phyloP scores from a whole-genome alignment of 2,329 filamentous ascomycete species.

The Clarireedia paspali region DNA sequence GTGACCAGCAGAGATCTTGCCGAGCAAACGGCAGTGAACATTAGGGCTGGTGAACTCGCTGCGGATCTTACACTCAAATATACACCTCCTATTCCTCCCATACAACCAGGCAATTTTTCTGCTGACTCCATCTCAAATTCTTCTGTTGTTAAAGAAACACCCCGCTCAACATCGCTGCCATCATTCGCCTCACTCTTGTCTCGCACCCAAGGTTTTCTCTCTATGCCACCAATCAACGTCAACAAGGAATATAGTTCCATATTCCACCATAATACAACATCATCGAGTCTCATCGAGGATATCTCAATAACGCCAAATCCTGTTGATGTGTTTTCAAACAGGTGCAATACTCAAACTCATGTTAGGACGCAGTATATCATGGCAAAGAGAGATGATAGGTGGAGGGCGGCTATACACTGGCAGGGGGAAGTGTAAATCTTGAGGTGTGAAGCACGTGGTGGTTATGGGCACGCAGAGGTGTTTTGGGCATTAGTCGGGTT shows the following conservation, averaged over 20 bases:
- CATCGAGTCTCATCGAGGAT: constrained; percentile 14
- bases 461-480: no score
- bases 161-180: not conserved
- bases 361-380: constrained; percentile 12
- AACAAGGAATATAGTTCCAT: no score
- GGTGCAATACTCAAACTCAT: not conserved
- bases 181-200: not conserved
- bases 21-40: no score
- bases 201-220: not conserved
- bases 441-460: not conserved
- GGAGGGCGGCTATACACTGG: constrained; percentile 3
- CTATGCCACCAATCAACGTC: no score
- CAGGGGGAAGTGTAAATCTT: not conserved
- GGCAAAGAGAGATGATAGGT: not conserved
- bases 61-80: no score
- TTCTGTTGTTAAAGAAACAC: no score
- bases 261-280: not conserved
- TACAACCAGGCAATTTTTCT: not conserved
- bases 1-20: no score
- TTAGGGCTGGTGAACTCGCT: no score
- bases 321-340: not conserved
- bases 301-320: not conserved
- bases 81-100: no score
- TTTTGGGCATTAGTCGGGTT: no score
- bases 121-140: not conserved